phyloP scores from a whole-genome alignment of 2,329 filamentous ascomycete genomes.

The Hirsutella thompsonii region DNA sequence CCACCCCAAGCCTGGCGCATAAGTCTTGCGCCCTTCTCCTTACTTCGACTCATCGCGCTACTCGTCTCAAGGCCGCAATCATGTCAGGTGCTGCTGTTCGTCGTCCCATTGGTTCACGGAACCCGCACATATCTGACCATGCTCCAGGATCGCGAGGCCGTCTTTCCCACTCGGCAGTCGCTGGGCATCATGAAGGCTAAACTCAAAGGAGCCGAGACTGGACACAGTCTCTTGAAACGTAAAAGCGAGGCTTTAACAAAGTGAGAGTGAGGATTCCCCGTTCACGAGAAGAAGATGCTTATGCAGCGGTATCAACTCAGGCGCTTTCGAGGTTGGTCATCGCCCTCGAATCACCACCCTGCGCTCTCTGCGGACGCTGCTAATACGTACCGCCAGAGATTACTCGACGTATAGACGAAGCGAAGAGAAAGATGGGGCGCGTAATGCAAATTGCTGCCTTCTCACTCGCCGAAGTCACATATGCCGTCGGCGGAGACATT shows the following conservation, averaged over 20 bases:
- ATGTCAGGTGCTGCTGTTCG: conserved; percentile 21
- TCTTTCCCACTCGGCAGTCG: conserved; percentile 96
- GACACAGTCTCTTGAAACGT: conserved; percentile 88
- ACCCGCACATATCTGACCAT: conserved; percentile 1
- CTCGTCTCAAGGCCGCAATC: conserved; percentile 3
- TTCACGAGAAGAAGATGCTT: neutral
- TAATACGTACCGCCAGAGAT: conserved; percentile 50
- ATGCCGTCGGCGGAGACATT: conserved; percentile 90
- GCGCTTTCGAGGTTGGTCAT: conserved; percentile 66
- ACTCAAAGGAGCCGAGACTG: conserved; percentile 83
- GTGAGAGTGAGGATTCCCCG: conserved; percentile 30
- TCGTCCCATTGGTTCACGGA: neutral
- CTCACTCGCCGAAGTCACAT: conserved; percentile 92
- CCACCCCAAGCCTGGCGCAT: no score
- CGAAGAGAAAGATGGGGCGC: conserved; percentile 97
- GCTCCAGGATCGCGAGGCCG: conserved; percentile 73
- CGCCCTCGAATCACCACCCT: neutral
- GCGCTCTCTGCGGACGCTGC: conserved; percentile 1
- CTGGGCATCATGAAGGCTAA: conserved; percentile 96
- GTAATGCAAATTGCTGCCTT: conserved; percentile 99
- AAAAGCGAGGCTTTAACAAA: conserved; percentile 98
- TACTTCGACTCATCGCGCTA: no score
- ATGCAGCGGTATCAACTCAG: conserved; percentile 28
- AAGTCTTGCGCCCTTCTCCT: no score
- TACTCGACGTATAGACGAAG: conserved; percentile 92